Percentiles rank a stretch among this genome's conserved stretches.
These are phyloP conservation scores for Fusarium austroafricanum DNA, from an alignment of 2,329 filamentous ascomycete genomes.

Conservation along the genomic window DNA sequence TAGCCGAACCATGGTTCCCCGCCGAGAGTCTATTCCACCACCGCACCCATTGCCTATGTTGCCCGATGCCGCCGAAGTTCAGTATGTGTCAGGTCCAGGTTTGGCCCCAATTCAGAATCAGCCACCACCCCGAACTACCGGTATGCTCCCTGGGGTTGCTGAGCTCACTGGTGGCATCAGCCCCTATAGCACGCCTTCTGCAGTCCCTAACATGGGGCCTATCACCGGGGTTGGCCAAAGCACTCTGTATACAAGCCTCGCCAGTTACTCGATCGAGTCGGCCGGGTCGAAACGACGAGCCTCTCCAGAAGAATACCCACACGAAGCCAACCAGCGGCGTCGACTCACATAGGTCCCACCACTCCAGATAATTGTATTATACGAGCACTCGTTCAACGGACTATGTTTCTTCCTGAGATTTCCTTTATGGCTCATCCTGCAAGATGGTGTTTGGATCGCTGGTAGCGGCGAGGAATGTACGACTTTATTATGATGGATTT, in stretches of 20 bases:
- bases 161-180: slow-evolving; percentile 73
- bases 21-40: slow-evolving; percentile 57
- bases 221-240: slow-evolving; percentile 53
- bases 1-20: slow-evolving; percentile 53
- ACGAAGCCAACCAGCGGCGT: slow-evolving; percentile 60
- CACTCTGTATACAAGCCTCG: slow-evolving; percentile 51
- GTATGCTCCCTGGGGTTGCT: slow-evolving; percentile 68
- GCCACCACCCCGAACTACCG: slow-evolving; percentile 54
- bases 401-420: slow-evolving; percentile 25
- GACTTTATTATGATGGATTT: slow-evolving; percentile 22
- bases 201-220: slow-evolving; percentile 49
- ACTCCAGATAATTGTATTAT: slow-evolving; percentile 4
- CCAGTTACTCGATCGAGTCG: slow-evolving; percentile 53
- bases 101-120: slow-evolving; percentile 66
- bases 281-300: slow-evolving; percentile 63
- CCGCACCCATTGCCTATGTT: slow-evolving; percentile 46
- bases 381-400: slow-evolving; percentile 31
- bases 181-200: slow-evolving; percentile 66
- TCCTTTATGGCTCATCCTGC: slow-evolving; percentile 13
- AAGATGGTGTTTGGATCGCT: slow-evolving; percentile 17
- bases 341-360: slow-evolving; percentile 45
- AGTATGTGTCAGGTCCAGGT: slow-evolving; percentile 54
- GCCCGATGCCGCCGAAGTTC: slow-evolving; percentile 48
- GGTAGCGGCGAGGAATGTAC: slow-evolving; percentile 17
- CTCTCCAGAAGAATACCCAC: slow-evolving; percentile 57